A percentile compares a stretch with the other conserved stretches of the same genome.
Conservation (phyloP, 352 stramenopile species). For the Globisporangium canariense region DNA sequence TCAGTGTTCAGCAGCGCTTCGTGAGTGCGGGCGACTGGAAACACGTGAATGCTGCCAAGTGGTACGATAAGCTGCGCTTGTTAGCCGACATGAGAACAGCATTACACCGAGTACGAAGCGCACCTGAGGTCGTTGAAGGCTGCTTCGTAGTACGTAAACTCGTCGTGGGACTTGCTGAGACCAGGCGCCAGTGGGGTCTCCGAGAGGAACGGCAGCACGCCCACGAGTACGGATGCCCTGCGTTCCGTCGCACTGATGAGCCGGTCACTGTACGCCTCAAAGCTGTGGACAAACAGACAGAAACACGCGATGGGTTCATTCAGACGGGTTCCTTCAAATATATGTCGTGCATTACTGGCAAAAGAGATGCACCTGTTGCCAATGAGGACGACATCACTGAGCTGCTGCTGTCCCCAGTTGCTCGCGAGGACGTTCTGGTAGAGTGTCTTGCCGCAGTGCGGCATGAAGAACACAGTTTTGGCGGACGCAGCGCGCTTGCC, state of each 20-base stretch:
- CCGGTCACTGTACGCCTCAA: slow-evolving; percentile 74
- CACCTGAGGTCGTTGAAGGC: slow-evolving; percentile 78
- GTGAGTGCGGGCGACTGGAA: slow-evolving; percentile 4
- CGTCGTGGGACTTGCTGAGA: slow-evolving; percentile 42
- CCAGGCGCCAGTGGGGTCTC: slow-evolving; percentile 41
- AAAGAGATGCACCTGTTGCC: slow-evolving; percentile 75
- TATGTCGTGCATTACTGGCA: not conserved
- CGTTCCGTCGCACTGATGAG: slow-evolving; percentile 45
- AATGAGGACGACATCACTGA: slow-evolving; percentile 62
- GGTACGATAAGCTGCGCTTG: not conserved
- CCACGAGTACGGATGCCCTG: slow-evolving; percentile 39
- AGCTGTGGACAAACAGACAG: slow-evolving; percentile 31
- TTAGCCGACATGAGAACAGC: not conserved
- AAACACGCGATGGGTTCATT: not conserved
- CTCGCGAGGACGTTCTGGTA: slow-evolving; percentile 89
- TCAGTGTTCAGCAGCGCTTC: slow-evolving; percentile 11
- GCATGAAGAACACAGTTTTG: slow-evolving; percentile 90
- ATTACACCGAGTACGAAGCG: not conserved
- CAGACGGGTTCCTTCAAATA: not conserved
- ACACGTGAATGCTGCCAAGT: slow-evolving; percentile 17
- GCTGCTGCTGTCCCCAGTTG: slow-evolving; percentile 52
- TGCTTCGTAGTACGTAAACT: slow-evolving; percentile 62
- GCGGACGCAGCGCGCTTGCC: slow-evolving; percentile 30
- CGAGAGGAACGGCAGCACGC: slow-evolving; percentile 42
- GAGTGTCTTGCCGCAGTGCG: slow-evolving; percentile 81